A percentile compares a stretch with the other conserved stretches of the same genome.
phyloP scores from a whole-genome alignment of 306 rosid species.

The Sesbania bispinosa region DNA sequence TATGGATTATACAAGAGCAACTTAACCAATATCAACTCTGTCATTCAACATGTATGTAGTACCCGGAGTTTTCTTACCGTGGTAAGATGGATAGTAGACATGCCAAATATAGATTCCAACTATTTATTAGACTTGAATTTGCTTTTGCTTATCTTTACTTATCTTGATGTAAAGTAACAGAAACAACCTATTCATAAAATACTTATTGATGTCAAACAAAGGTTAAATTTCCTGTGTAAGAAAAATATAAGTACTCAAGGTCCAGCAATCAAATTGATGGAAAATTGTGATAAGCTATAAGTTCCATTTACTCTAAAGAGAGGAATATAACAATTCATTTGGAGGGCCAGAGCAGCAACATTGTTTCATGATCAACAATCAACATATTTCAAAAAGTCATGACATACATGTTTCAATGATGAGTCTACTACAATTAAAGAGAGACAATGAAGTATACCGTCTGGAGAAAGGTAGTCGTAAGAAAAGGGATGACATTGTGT shows the following conservation, averaged over 20 bases:
- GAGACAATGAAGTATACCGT: constrained; percentile 41
- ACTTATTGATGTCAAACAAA: background rate
- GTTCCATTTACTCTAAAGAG: background rate
- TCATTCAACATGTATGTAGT: background rate
- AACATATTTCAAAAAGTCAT: background rate
- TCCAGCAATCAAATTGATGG: constrained; percentile 4
- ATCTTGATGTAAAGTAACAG: background rate
- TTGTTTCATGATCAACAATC: background rate
- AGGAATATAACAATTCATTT: background rate
- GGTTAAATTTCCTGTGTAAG: background rate
- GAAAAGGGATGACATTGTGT: constrained; percentile 74
- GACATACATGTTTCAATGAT: background rate
- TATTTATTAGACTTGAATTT: background rate
- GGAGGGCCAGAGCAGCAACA: background rate
- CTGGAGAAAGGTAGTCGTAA: constrained; percentile 81
- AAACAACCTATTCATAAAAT: background rate
- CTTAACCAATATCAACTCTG: too few relatives aligned
- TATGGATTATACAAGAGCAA: background rate
- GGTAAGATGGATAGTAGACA: background rate
- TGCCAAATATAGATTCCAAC: background rate
- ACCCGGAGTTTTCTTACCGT: background rate
- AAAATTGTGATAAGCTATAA: background rate
- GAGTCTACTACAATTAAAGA: background rate
- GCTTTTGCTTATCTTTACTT: background rate
- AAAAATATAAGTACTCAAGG: background rate